Percentiles rank a stretch among this genome's conserved stretches.
Conservation (phyloP, 2,329 filamentous ascomycete species). For the Aquanectria penicillioides region DNA sequence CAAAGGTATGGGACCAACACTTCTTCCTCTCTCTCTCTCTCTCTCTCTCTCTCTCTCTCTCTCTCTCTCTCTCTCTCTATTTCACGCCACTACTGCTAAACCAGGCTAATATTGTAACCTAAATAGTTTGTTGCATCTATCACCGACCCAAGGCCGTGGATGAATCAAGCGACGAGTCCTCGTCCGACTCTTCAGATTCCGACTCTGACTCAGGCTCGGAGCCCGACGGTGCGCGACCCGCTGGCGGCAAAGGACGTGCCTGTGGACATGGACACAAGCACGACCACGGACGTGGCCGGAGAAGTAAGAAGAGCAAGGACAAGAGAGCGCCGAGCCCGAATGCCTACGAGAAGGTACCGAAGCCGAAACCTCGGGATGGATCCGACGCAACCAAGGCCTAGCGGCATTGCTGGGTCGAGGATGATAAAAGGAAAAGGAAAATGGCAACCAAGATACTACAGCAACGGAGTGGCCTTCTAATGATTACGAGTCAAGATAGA, state of each 20-base stretch:
- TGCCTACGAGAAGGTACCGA: conserved; percentile 80
- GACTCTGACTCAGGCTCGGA: conserved; percentile 58
- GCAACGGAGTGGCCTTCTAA: conserved; percentile 11
- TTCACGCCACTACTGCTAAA: too few relatives aligned
- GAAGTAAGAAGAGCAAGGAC: conserved; percentile 46
- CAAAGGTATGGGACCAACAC: conserved; percentile 72
- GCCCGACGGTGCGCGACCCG: conserved; percentile 38
- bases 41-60: neutral
- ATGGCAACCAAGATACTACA: too few relatives aligned
- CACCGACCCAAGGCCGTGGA: conserved; percentile 84
- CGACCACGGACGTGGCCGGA: conserved; percentile 38
- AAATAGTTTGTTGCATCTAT: conserved; percentile 96
- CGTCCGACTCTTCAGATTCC: conserved; percentile 66
- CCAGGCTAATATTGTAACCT: neutral
- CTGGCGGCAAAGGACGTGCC: conserved; percentile 51
- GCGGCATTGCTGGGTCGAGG: neutral
- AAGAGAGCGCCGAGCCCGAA: conserved; percentile 75
- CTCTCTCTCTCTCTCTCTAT: neutral
- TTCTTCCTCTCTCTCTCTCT: neutral
- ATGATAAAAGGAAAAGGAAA: too few relatives aligned
- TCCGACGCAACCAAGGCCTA: conserved; percentile 35
- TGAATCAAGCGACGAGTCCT: conserved; percentile 80
- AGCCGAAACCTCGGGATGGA: conserved; percentile 51
- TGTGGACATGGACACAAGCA: conserved; percentile 51
- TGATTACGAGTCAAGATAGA: conserved; percentile 18